Conservation (phyloP, 306 rosid species). For the Dalbergia oliveri region DNA sequence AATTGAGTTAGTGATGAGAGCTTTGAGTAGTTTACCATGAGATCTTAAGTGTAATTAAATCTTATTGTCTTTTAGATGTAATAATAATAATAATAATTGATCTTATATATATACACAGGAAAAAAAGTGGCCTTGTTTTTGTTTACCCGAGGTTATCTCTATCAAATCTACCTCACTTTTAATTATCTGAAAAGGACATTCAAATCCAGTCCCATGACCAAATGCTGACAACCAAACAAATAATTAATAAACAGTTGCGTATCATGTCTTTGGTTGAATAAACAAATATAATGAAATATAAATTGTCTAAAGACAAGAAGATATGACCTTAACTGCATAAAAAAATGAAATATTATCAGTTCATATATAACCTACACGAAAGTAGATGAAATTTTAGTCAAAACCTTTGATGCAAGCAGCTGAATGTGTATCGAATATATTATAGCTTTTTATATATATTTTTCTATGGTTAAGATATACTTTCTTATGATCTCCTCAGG, state of each 20-base stretch:
- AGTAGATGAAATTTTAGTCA: not conserved
- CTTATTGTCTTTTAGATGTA: too few species aligned
- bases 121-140: too few species aligned
- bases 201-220: conserved; percentile 11
- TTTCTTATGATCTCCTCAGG: too few species aligned
- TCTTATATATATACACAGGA: too few species aligned
- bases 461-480: too few species aligned
- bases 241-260: conserved; percentile 12
- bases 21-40: too few species aligned
- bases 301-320: not conserved
- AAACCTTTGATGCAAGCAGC: not conserved
- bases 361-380: not conserved
- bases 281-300: conserved; percentile 18
- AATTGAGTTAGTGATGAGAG: too few species aligned
- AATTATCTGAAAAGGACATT: not conserved
- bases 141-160: not conserved
- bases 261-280: conserved; percentile 12
- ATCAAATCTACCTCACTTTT: not conserved
- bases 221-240: not conserved
- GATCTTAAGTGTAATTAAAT: too few species aligned
- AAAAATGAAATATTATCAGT: not conserved
- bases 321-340: not conserved
- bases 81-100: too few species aligned
- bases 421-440: not conserved
- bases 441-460: too few species aligned